Conservation (phyloP, 2,329 filamentous ascomycete species). For the Fusarium hainanense region DNA sequence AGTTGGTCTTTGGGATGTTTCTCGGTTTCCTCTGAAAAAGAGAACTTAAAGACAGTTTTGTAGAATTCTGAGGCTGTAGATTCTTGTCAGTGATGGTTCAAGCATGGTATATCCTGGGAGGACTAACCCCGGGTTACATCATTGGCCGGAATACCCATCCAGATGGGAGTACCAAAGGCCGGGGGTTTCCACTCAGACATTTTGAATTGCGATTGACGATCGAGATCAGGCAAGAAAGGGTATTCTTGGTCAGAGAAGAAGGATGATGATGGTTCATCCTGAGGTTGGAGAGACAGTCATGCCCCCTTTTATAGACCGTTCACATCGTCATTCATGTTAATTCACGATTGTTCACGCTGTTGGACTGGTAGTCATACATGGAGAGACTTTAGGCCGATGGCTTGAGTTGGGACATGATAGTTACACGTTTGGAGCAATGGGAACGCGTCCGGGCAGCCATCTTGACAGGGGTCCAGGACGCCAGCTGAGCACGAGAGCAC, state of each 20-base stretch:
- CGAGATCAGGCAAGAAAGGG: neutral
- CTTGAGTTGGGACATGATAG: slow-evolving; percentile 32
- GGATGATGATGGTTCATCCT: neutral
- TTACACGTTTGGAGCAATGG: slow-evolving; percentile 36
- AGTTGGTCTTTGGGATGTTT: slow-evolving; percentile 29
- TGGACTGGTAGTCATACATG: slow-evolving; percentile 6
- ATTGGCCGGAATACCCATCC: slow-evolving; percentile 47
- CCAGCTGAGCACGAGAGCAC: slow-evolving; percentile 39
- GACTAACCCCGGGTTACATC: slow-evolving; percentile 44
- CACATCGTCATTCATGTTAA: neutral
- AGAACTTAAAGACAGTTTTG: slow-evolving; percentile 45
- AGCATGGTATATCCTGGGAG: neutral
- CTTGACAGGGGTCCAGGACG: slow-evolving; percentile 3
- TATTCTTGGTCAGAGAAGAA: neutral
- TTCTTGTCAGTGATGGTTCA: neutral
- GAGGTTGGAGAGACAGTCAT: neutral
- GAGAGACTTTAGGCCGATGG: slow-evolving; percentile 37
- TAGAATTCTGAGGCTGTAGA: slow-evolving; percentile 46
- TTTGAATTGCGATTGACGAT: neutral
- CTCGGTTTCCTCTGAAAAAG: slow-evolving; percentile 32
- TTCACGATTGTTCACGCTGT: slow-evolving; percentile 12
- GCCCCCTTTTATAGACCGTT: slow-evolving; percentile 36
- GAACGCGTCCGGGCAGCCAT: slow-evolving; percentile 35
- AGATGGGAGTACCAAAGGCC: slow-evolving; percentile 44
- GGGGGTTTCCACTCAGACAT: slow-evolving; percentile 49